Conservation (phyloP, 164 flowering plant genomes). For the Amborella trichopoda region DNA sequence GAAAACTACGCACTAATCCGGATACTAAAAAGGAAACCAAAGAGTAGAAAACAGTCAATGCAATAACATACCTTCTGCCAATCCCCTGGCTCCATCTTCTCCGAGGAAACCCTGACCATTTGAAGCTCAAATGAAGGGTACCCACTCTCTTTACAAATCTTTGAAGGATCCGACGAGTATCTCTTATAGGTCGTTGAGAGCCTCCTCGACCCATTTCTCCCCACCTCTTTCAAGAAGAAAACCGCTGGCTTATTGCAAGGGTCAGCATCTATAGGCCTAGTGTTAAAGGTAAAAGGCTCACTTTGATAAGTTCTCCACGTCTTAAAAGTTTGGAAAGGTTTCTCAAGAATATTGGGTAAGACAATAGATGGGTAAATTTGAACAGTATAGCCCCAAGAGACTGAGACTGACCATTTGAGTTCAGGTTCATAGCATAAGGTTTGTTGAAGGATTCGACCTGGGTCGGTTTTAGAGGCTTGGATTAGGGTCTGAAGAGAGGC, state of each 20-base stretch:
- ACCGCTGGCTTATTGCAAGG: constrained; percentile 30
- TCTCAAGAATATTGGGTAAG: constrained; percentile 35
- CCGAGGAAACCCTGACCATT: constrained; percentile 22
- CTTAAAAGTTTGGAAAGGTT: constrained; percentile 44
- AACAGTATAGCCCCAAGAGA: constrained; percentile 75
- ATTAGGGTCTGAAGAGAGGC: constrained; percentile 30
- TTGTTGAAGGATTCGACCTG: constrained; percentile 54
- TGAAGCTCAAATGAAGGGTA: constrained; percentile 14
- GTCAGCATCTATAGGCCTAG: constrained; percentile 28
- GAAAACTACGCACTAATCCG: not conserved
- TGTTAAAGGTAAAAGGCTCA: constrained; percentile 55
- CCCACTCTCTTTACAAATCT: constrained; percentile 11
- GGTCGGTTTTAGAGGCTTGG: constrained; percentile 37
- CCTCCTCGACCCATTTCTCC: constrained; percentile 4
- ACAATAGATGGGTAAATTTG: constrained; percentile 43
- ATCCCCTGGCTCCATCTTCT: constrained; percentile 13
- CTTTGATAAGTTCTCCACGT: constrained; percentile 47
- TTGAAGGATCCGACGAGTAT: not conserved
- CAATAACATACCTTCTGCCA: constrained; percentile 50
- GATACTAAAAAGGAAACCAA: too few species aligned
- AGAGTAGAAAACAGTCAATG: too few species aligned
- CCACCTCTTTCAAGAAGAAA: constrained; percentile 28
- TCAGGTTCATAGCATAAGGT: constrained; percentile 47
- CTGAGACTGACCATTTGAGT: constrained; percentile 54
- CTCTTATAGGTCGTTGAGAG: constrained; percentile 21